Evolutionary conservation across 2,329 filamentous ascomycete species (phyloP), one percentile per base, ranked within the genome.

Genomic region (Alternaria gaisen): DNA sequence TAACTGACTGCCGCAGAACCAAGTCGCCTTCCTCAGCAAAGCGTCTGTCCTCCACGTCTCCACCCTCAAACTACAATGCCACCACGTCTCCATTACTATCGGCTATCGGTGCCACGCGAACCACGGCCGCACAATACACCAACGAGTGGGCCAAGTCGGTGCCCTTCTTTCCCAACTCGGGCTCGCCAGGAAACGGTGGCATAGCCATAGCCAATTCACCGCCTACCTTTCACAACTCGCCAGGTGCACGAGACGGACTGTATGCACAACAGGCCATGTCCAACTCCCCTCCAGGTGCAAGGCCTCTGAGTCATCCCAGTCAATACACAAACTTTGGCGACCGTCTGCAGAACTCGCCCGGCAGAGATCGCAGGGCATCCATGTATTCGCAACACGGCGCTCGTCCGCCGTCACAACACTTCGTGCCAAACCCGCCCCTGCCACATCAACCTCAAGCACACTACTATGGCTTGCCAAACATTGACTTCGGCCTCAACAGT

Each of bases 371-470:
- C 58, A 77, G 85, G 72, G 80, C 83, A 28, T 86, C 86, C 46
- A 83, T 85, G 79, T 84, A 85, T 67, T 85, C 85, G 7, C 82
- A 83, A 22, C 81, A 74, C 20, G 72, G 72, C 14, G 68, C 79
- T 50, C 74, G 80, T 12, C 68, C 79, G 4, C 81, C 82, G 12
- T 86, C 56, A 69, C 60, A 78, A 78, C 61, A 81, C 22, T 84
- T 86, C 28, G 76, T 59, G 72, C 79, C 61, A 75, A 84, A 87
- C 53, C 88, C 87, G n/a, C 90, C 90, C 3, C 85, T 90, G 10
- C 91, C 91, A 4, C 91, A 94, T 73, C 87, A 92, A 60, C 85
- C 89, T 1, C 91, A 94, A 76, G 80, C 91, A 18, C 91, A 94
- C 79, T 94, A 91, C 77, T 93, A 93, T 74, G 86, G 89, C 44